Evolutionary conservation across 345 rosid species (phyloP), one percentile per base, ranked within the genome.

Genomic region (Schrenkiella parvula): DNA sequence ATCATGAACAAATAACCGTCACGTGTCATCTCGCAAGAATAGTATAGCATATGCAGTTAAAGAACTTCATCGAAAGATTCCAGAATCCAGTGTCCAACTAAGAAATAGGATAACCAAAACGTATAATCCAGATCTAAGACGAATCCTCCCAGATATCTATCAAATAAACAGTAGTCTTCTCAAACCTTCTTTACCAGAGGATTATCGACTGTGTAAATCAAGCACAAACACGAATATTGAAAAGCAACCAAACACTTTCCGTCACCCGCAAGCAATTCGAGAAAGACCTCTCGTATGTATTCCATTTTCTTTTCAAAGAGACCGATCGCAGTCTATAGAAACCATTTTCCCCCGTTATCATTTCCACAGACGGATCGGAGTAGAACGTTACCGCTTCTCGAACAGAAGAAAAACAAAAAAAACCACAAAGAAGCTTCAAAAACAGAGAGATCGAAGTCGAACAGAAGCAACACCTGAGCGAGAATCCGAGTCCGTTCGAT

Each of bases 401-500:
- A 34, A 21, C 43, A 64, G 5, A 46, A 44, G 11, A 43, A 17
- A 1, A 22, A 43, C 26, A 1, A 22, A 7, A 17, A 35, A 44
- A n/a, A 56, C 23, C 66, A 34, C 38, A 15, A n/a, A 19, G 18
- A 11, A 58, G 74, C 9, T 32, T 22, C 1, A 38, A 34, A n/a
- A 58, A 23, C 47, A 69, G 44, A 43, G 55, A n/a, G 11, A 70
- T 1, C 25, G 1, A 14, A 7, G 5, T 39, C 9, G 17, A 7
- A 38, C 1, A 58, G 26, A 29, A 62, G 2, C 6, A 23, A 26
- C 46, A 86, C 98, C 96, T 88, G 96, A 80, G 97, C 93, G 23
- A 95, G 97, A 74, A 86, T 73, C 34, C 91, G 84, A 28, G 66
- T 88, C 43, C 96, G 78, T 64, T 95, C 95, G 72, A 91, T 79